Evolutionary conservation across 495 filamentous ascomycete genomes (phyloP), one percentile per base, ranked within the genome.

Genomic region (Penicillium cinerascens): DNA sequence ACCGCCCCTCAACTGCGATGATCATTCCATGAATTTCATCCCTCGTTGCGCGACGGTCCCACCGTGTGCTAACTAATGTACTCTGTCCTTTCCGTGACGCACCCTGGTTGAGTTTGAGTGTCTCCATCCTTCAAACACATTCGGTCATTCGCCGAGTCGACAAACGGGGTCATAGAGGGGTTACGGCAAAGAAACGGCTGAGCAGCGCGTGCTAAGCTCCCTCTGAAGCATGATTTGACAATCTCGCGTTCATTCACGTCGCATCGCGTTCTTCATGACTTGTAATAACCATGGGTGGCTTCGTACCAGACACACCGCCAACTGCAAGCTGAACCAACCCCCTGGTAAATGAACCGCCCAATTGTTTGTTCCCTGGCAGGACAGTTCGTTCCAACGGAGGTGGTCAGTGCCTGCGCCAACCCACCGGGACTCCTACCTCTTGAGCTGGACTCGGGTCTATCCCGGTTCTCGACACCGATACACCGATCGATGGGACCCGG

Each of bases 1-100:
- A 47, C 43, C 41, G 45, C 42, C 27, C 16, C 37, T 20, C 33
- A 36, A 36, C 2, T 38, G 22, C n/a, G 50, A 44, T 21, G 52
- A 54, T 54, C 55, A 39, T 46, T 49, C 49, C 45, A 37, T 23
- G 29, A 13, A 23, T 42, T 47, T 5, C 29, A 46, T 59, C 48
- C 52, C 51, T 59, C 52, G 56, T 59, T 59, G 51, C 56, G 47
- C 56, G 52, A 59, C 48, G 52, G 56, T 59, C 27, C 54, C 47
- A 47, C 40, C n/a, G 2, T 36, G 2, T 36, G 15, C 22, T 6
- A 23, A 23, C 22, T 23, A n/a, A 2, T 23, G 22, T 23, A 13
- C 11, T 13, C 11, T 33, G 26, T 29, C 26, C 11, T 33, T 33
- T 41, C 29, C 11, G 43, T 47, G 22, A 23, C 22, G 25, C 47